phyloP scores from a whole-genome alignment of 176 grass and related monocot genomes.

The Lolium perenne region DNA sequence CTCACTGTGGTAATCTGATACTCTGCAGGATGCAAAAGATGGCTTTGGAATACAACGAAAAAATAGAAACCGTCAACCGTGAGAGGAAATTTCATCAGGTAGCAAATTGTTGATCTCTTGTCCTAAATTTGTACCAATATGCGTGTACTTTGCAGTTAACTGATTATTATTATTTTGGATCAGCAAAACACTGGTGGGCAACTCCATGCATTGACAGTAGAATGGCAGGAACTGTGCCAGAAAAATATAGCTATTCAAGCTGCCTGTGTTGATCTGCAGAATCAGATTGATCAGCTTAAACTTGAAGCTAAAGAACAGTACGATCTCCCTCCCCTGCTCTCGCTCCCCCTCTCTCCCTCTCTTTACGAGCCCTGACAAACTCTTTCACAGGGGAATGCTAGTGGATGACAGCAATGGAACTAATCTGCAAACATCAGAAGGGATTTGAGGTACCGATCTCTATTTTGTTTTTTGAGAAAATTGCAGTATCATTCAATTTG shows the following conservation, averaged over 20 bases:
- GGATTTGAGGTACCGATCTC: conserved; percentile 47
- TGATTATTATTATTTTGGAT: conserved; percentile 45
- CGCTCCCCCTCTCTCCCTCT: background rate
- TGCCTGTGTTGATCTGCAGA: conserved; percentile 79
- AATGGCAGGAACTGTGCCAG: conserved; percentile 92
- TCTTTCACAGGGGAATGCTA: conserved; percentile 59
- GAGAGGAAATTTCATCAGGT: conserved; percentile 99
- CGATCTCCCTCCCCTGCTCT: background rate
- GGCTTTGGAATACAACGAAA: conserved; percentile 81
- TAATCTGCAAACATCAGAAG: conserved; percentile 37
- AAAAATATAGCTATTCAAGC: conserved; percentile 91
- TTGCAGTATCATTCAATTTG: background rate
- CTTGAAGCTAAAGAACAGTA: conserved; percentile 79
- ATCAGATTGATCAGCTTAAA: conserved; percentile 74
- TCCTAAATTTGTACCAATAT: conserved; percentile 29
- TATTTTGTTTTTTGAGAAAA: conserved; percentile 14
- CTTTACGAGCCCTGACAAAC: conserved; percentile 8
- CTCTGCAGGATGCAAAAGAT: conserved; percentile 78
- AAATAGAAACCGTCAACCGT: conserved; percentile 88
- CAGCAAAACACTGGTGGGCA: conserved; percentile 92
- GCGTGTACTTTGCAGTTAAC: background rate
- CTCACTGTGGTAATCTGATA: conserved; percentile 11
- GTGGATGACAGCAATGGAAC: conserved; percentile 55
- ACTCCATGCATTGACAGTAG: conserved; percentile 71
- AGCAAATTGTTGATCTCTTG: background rate